Evolutionary conservation across 345 rosid genomes (phyloP).

Genomic region (Clarkia xantiana): DNA sequence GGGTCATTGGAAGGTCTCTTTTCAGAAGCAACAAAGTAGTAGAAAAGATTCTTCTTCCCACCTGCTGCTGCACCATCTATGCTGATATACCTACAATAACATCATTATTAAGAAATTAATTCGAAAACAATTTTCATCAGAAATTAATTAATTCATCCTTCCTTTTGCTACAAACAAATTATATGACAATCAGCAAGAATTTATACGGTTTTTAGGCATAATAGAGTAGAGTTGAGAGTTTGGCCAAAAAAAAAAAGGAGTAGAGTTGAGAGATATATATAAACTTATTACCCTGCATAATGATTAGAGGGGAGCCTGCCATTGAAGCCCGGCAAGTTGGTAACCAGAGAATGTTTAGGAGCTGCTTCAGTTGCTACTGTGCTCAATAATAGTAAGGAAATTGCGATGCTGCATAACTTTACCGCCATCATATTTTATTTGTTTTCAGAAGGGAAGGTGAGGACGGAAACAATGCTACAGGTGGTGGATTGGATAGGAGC

Average conservation of each 20-base stretch:
- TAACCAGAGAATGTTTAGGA: conserved; percentile 8
- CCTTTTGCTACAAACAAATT: not conserved
- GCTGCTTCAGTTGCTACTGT: not conserved
- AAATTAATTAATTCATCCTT: too few species aligned
- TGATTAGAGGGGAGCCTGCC: conserved; percentile 15
- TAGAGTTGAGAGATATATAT: too few species aligned
- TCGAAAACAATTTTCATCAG: too few species aligned
- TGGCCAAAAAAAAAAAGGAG: too few species aligned
- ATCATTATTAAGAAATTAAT: too few species aligned
- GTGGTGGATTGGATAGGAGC: too few species aligned
- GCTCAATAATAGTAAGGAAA: not conserved
- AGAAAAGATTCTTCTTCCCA: conserved; percentile 22
- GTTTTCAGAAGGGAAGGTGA: too few species aligned
- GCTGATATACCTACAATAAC: conserved; percentile 26
- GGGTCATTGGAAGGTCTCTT: conserved; percentile 15
- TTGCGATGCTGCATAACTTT: not conserved
- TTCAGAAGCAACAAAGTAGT: conserved; percentile 21
- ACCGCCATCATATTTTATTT: not conserved
- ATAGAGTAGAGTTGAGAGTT: too few species aligned
- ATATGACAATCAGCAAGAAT: too few species aligned
- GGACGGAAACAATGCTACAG: too few species aligned
- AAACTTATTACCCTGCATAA: conserved; percentile 12
- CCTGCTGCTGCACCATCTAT: conserved; percentile 9
- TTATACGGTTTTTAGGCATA: too few species aligned
- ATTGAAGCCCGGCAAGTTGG: conserved; percentile 10